A percentile compares a stretch with the other conserved stretches of the same genome.
Evolutionary conservation across 768 basidiomycete genomes (phyloP).

Genomic region (Boletus barrowsii): DNA sequence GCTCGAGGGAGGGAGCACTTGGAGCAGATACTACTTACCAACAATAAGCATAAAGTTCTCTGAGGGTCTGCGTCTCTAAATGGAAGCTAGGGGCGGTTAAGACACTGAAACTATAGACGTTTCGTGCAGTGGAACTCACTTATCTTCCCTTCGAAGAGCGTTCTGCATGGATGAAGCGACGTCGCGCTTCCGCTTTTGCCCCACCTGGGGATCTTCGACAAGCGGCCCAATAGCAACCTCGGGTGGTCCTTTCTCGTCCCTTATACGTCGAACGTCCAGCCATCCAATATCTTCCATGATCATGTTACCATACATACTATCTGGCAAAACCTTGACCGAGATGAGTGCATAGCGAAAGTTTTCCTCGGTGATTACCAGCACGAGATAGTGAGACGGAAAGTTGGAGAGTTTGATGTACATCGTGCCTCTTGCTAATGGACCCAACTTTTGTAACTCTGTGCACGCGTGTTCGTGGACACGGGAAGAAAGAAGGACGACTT

Average conservation of each 20-base stretch:
- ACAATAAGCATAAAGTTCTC: conserved; percentile 84
- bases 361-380: conserved; percentile 75
- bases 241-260: conserved; percentile 36
- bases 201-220: conserved; percentile 19
- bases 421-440: conserved; percentile 54
- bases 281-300: conserved; percentile 77
- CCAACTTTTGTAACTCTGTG: conserved; percentile 69
- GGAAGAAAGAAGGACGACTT: neutral
- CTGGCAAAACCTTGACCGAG: conserved; percentile 52
- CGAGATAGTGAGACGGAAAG: conserved; percentile 80
- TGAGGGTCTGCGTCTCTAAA: conserved; percentile 67
- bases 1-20: neutral
- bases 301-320: conserved; percentile 57
- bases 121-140: conserved; percentile 15
- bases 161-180: neutral
- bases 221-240: conserved; percentile 12
- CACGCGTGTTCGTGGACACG: neutral
- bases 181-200: conserved; percentile 32
- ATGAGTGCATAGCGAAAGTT: conserved; percentile 83
- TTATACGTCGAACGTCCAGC: conserved; percentile 71
- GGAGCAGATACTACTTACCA: conserved; percentile 50
- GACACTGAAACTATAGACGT: neutral
- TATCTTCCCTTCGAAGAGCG: conserved; percentile 25
- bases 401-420: conserved; percentile 77
- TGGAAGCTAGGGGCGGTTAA: conserved; percentile 42